Percentiles rank a stretch among this genome's conserved stretches.
These are phyloP conservation scores for Seiridium unicorne DNA, from an alignment of 2,329 filamentous ascomycete genomes.

Conservation along the genomic window DNA sequence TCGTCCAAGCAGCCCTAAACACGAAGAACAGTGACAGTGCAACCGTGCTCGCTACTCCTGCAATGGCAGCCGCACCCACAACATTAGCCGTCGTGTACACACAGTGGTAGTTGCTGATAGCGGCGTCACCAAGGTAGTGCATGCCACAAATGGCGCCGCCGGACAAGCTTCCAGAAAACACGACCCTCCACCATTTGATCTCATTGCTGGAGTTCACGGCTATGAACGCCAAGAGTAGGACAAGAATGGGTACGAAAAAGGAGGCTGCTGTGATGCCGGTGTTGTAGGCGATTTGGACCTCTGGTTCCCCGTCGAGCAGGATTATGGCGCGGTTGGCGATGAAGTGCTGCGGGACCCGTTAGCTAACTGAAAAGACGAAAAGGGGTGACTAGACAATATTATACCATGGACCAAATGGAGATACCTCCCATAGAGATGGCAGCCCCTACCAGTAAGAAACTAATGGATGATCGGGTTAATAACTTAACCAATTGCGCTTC, in stretches of 20 bases:
- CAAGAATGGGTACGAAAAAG: neutral
- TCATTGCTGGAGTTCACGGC: neutral
- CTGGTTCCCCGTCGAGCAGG: slow-evolving; percentile 1
- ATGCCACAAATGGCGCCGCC: neutral
- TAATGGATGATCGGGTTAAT: neutral
- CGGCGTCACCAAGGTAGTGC: neutral
- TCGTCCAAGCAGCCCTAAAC: slow-evolving; percentile 62
- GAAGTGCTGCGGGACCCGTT: neutral
- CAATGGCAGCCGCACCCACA: neutral
- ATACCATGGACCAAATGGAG: neutral
- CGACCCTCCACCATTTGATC: neutral
- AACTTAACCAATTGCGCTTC: neutral
- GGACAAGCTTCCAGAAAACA: neutral
- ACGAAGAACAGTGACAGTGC: slow-evolving; percentile 64
- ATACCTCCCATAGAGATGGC: neutral
- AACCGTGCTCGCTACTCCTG: slow-evolving; percentile 44
- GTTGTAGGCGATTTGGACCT: neutral
- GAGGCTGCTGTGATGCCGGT: slow-evolving; percentile 1
- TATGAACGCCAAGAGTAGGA: neutral
- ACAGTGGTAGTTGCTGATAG: slow-evolving; percentile 2
- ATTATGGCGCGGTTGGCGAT: neutral
- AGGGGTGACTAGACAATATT: neutral
- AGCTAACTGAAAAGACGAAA: neutral
- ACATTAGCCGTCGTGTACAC: neutral
- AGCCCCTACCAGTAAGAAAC: neutral